Evolutionary conservation across 148 eudicot species (phyloP), one percentile per base, ranked within the genome.

Genomic region (Rheum nobile): DNA sequence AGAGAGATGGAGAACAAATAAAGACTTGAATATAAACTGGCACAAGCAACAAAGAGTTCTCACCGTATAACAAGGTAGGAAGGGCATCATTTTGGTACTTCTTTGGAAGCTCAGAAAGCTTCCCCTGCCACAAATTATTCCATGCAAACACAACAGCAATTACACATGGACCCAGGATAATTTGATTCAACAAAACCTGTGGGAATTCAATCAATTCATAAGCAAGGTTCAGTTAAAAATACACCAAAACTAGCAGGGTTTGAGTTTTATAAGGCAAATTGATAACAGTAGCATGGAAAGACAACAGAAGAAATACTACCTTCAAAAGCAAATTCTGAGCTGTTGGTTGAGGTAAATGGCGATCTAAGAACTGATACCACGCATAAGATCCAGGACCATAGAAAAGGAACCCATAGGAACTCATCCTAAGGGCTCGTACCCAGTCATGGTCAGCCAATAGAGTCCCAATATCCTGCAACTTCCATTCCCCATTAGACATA

Each of bases 101-200:
- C 32, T 75, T 78, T 67, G 98, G 98, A 84, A 94, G 97, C 85
- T 94, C 96, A n/a, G 86, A 78, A 57, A 86, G 78, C 83, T 86
- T 89, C 70, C 95, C 90, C 72, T 77, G 96, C 97, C 97, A 91
- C 75, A 91, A 72, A 76, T 89, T 89, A 74, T 94, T 94, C 98
- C 98, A 94, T 38, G 97, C 98, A 81, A 94, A 94, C 59, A 88
- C 83, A 71, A 94, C 97, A 79, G 90, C 91, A 82, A 94, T 94
- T 31, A 94, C 98, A 75, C 76, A 31, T 32, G 98, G 98, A 78
- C 98, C 98, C 32, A 94, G 91, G 69, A 91, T 85, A 47, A 94
- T 81, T 77, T 94, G 98, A 80, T 94, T 94, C 57, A 94, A 71
- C 29, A 94, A 29, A 80, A 94, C 91, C 98, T 94, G 85, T 76